Conservation (phyloP, 169 alveolate species). For the Plasmodium yoelii region DNA sequence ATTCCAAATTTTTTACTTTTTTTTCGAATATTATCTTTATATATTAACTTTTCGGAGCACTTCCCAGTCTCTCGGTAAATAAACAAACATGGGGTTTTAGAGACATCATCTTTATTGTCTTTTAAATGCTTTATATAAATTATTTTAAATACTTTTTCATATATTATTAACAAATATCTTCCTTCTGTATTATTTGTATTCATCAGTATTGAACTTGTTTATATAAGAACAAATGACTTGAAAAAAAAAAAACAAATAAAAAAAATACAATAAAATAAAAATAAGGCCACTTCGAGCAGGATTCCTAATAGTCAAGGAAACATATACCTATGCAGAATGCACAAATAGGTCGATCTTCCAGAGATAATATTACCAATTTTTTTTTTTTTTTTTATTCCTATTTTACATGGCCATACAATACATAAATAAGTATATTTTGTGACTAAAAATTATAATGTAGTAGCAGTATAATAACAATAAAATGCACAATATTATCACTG, state of each 20-base stretch:
- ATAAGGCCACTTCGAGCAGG: too few species aligned
- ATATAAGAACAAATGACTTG: background rate
- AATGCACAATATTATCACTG: too few species aligned
- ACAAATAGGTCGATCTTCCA: too few species aligned
- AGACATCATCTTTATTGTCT: conserved; percentile 50
- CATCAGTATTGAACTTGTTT: conserved; percentile 33
- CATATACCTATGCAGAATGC: too few species aligned
- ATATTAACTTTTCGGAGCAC: conserved; percentile 61
- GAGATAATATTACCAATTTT: too few species aligned
- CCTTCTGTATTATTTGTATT: conserved; percentile 74
- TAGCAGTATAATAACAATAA: too few species aligned
- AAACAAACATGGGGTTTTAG: conserved; percentile 47
- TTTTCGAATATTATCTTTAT: conserved; percentile 50
- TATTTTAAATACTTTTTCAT: conserved; percentile 75
- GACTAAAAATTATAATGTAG: too few species aligned
- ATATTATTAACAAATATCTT: conserved; percentile 63
- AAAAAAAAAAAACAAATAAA: background rate
- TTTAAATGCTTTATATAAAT: conserved; percentile 70
- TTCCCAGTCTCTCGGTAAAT: conserved; percentile 61
- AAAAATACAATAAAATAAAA: background rate
- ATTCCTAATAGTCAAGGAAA: too few species aligned
- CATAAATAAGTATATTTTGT: too few species aligned
- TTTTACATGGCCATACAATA: too few species aligned
- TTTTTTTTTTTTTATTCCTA: too few species aligned
- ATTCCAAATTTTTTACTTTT: conserved; percentile 59